Base-by-base conservation (phyloP, 192 early-diverging fungal genomes). In the Fimicolochytrium jonesii region DNA sequence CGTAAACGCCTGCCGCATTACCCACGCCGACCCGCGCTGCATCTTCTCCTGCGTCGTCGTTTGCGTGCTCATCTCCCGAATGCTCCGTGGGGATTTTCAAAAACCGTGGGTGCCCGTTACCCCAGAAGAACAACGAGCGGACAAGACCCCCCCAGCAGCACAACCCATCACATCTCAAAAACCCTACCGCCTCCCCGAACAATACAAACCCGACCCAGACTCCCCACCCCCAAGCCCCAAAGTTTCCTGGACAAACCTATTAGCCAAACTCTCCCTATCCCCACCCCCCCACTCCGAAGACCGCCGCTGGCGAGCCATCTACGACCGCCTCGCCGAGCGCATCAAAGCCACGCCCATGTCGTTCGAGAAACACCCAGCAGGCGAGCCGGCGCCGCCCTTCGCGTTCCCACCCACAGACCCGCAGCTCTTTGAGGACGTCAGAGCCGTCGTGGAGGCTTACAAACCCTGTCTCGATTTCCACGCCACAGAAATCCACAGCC, bases 1-100 rank as follows among this genome's bases (percentile, higher is more conserved):
- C 11, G 46, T 36, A 2, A 61, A 61, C 22, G 65, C 54, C 42
- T 66, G 68, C 32, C 46, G 49, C 17, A 52, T 73, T 35, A 81
- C 79, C 10, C 79, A 81, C 36, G 71, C 79, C 22, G 79, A 81
- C 39, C 71, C 69, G 15, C 29, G 76, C 1, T 78, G 73, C 56
- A 61, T 78, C 28, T 57, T 71, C 18, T 66, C 68, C 9, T 74
- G 69, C 35, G 64, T 73, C 2, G 71, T 81, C 49, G 65, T 74
- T 1, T 62, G 60, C 6, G 67, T 55, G 29, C 26, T 55, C 18
- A 25, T 55, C 3, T 20, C 48, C 25, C 23, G 48, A 29, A 50
- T 50, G 48, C 30, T 50, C 25, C 23, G 48, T 20, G 48, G 30
- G 25, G 48, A n/a, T n/a, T n/a, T n/a, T n/a, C n/a, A n/a, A n/a